Evolutionary conservation across 495 filamentous ascomycete genomes (phyloP).

Genomic region (Talaromyces stipitatus): DNA sequence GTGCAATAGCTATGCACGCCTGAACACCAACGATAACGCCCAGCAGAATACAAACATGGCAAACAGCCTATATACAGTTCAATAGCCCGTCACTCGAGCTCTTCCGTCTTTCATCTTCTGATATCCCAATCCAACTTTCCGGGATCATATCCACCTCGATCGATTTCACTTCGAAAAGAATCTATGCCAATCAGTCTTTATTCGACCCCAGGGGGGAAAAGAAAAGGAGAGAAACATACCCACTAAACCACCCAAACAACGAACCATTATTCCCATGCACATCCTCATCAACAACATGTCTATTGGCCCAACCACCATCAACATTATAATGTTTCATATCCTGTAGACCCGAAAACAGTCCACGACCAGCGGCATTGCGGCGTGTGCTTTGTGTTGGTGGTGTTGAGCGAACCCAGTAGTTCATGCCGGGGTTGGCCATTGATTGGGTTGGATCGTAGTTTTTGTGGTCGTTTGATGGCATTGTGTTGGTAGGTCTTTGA

Average conservation of each 20-base stretch:
- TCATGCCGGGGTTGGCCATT: slow-evolving; percentile 4
- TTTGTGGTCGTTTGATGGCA: slow-evolving; percentile 1
- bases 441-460: not conserved
- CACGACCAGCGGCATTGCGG: slow-evolving; percentile 21
- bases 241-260: not conserved
- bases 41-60: not conserved
- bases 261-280: not conserved
- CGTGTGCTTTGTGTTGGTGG: slow-evolving; percentile 1
- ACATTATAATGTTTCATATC: slow-evolving; percentile 39
- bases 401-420: slow-evolving; percentile 5
- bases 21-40: not conserved
- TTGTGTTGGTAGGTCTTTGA: not conserved
- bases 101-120: not conserved
- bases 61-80: not conserved
- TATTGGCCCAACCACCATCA: slow-evolving; percentile 29
- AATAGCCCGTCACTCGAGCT: not conserved
- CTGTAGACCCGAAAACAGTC: slow-evolving; percentile 39
- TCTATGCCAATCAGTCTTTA: not conserved
- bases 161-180: not conserved
- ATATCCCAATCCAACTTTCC: not conserved
- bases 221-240: not conserved
- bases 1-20: not conserved
- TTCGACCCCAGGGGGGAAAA: not conserved
- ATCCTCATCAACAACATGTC: slow-evolving; percentile 6
- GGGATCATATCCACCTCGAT: no score